A percentile compares a stretch with the other conserved stretches of the same genome.
Conservation (phyloP, 1,284 basidiomycete species). For the Xerocomus amazonicus region DNA sequence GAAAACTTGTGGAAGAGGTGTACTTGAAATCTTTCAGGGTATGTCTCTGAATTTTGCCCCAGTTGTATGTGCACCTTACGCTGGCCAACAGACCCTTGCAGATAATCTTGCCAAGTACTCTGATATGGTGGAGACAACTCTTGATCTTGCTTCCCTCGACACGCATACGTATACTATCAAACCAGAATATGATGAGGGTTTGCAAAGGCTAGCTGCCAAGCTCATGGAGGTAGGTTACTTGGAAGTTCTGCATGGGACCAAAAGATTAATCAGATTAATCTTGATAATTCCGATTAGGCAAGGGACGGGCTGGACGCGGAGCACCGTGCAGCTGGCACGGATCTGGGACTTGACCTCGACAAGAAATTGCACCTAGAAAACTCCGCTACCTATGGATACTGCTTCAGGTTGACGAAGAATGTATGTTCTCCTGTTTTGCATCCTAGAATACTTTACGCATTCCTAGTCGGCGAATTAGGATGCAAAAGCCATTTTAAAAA, state of each 20-base stretch:
- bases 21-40: slow-evolving; percentile 68
- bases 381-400: slow-evolving; percentile 87
- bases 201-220: slow-evolving; percentile 69
- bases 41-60: slow-evolving; percentile 12
- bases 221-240: slow-evolving; percentile 50
- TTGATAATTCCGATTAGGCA: slow-evolving; percentile 35
- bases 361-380: slow-evolving; percentile 98
- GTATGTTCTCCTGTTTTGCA: slow-evolving; percentile 44
- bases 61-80: neutral
- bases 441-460: neutral
- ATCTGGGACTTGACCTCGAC: slow-evolving; percentile 84
- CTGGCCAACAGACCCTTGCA: slow-evolving; percentile 52
- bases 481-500: slow-evolving; percentile 67
- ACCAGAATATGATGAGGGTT: slow-evolving; percentile 81
- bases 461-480: slow-evolving; percentile 52
- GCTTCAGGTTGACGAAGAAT: slow-evolving; percentile 89
- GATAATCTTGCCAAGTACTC: slow-evolving; percentile 72
- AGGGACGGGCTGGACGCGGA: slow-evolving; percentile 85
- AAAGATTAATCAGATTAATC: neutral
- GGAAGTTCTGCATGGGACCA: neutral
- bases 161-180: slow-evolving; percentile 91
- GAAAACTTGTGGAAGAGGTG: slow-evolving; percentile 59
- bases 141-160: slow-evolving; percentile 86
- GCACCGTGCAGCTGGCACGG: slow-evolving; percentile 69
- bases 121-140: slow-evolving; percentile 94